Evolutionary conservation across 1,284 basidiomycete genomes (phyloP).

Genomic region (Ganoderma meredithae): DNA sequence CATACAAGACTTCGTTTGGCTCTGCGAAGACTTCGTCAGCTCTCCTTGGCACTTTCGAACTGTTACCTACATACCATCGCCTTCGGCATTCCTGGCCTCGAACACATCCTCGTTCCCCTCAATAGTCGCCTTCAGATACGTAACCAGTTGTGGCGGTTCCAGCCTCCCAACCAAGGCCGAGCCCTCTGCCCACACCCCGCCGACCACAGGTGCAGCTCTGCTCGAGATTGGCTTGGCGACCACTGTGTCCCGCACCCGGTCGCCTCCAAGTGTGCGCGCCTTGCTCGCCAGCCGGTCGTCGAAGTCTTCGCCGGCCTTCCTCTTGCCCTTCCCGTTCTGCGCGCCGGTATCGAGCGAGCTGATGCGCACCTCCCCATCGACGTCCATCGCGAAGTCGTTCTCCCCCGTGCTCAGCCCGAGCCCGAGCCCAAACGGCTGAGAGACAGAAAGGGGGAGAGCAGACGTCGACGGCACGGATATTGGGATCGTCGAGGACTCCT

Average conservation of each 20-base stretch:
- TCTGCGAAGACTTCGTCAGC: conserved; percentile 44
- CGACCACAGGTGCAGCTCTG: conserved; percentile 23
- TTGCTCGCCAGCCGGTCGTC: conserved; percentile 55
- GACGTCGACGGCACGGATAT: conserved; percentile 28
- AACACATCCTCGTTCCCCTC: conserved; percentile 74
- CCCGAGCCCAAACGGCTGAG: conserved; percentile 33
- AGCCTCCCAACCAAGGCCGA: conserved; percentile 44
- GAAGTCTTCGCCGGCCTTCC: conserved; percentile 55
- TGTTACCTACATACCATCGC: conserved; percentile 53
- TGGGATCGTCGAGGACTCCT: conserved; percentile 33
- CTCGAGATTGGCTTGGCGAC: conserved; percentile 59
- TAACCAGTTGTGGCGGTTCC: conserved; percentile 62
- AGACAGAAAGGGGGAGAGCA: conserved; percentile 22
- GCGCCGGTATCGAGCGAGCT: conserved; percentile 50
- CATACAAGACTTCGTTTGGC: conserved; percentile 72
- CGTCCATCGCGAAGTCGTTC: conserved; percentile 36
- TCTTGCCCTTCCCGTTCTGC: conserved; percentile 50
- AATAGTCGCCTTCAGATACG: conserved; percentile 61
- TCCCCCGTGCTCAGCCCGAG: conserved; percentile 30
- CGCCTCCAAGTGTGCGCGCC: conserved; percentile 76
- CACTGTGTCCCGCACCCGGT: conserved; percentile 58
- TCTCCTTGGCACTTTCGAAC: not conserved
- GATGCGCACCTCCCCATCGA: conserved; percentile 63
- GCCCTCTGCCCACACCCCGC: conserved; percentile 26
- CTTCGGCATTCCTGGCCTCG: conserved; percentile 83